phyloP scores from a whole-genome alignment of 1,139 yeast genomes.

The Zygosaccharomyces sapae region DNA sequence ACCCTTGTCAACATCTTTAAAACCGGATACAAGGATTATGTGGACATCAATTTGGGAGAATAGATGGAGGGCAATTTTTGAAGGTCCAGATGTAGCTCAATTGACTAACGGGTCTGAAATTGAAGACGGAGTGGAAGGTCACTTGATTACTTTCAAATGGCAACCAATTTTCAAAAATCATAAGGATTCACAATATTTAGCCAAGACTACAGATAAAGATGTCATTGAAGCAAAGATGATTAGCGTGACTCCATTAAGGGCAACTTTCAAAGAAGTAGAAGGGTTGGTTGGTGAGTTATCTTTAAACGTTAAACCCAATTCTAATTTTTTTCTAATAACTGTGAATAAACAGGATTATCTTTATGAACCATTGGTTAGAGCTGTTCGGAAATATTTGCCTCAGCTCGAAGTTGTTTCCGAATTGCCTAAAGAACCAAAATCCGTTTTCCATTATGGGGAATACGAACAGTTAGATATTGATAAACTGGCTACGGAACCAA shows the following conservation, averaged over 20 bases:
- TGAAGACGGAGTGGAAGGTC: constrained; percentile 42
- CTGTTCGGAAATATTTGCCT: constrained; percentile 40
- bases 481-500: constrained; percentile 34
- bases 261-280: constrained; percentile 58
- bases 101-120: constrained; percentile 40
- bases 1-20: constrained; percentile 58
- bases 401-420: constrained; percentile 20
- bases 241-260: constrained; percentile 81
- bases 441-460: constrained; percentile 75
- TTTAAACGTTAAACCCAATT: constrained; percentile 21
- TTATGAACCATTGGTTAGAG: constrained; percentile 48
- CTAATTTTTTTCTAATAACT: constrained; percentile 24
- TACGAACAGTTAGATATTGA: constrained; percentile 87
- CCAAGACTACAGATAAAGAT: constrained; percentile 41
- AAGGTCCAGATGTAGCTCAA: constrained; percentile 27
- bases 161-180: constrained; percentile 73
- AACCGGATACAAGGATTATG: constrained; percentile 53
- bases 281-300: constrained; percentile 56
- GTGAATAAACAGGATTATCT: constrained; percentile 48
- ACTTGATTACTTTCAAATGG: constrained; percentile 64
- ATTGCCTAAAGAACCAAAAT: constrained; percentile 21
- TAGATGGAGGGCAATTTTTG: constrained; percentile 69
- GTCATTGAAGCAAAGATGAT: constrained; percentile 45
- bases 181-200: constrained; percentile 53
- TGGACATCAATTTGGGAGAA: constrained; percentile 78